A percentile compares a stretch with the other conserved stretches of the same genome.
phyloP scores from a whole-genome alignment of 2,329 filamentous ascomycete species.

The Xylariaceae sp. region DNA sequence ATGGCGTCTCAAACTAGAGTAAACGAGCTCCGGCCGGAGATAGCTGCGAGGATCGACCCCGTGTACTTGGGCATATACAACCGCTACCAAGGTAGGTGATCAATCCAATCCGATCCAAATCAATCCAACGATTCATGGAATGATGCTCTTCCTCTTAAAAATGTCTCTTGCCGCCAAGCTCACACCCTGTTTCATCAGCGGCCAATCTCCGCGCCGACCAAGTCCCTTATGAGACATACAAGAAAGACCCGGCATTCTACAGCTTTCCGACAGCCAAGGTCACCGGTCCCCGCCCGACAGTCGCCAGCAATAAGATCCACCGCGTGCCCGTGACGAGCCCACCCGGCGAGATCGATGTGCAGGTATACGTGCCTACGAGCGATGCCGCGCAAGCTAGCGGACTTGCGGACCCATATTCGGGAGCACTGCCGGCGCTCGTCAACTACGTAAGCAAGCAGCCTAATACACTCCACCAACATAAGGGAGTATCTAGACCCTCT shows the following conservation, averaged over 20 bases:
- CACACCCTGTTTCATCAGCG: slow-evolving; percentile 26
- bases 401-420: slow-evolving; percentile 13
- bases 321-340: slow-evolving; percentile 22
- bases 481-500: no score
- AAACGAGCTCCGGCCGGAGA: slow-evolving; percentile 45
- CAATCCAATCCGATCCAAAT: no score
- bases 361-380: slow-evolving; percentile 42
- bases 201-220: slow-evolving; percentile 25
- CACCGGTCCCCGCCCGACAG: slow-evolving; percentile 14
- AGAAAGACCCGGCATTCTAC: slow-evolving; percentile 21
- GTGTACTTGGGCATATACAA: slow-evolving; percentile 46
- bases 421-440: slow-evolving; percentile 43
- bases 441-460: no score
- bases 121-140: no score
- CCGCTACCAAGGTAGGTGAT: slow-evolving; percentile 29
- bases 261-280: slow-evolving; percentile 23
- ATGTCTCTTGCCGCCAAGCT: slow-evolving; percentile 2
- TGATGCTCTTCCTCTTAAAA: no score
- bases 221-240: slow-evolving; percentile 27
- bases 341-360: slow-evolving; percentile 31
- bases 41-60: slow-evolving; percentile 44
- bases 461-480: no score
- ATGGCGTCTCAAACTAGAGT: slow-evolving; percentile 23
- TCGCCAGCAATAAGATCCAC: slow-evolving; percentile 23
- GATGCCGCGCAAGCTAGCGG: slow-evolving; percentile 23